phyloP scores from a whole-genome alignment of 192 early-diverging fungal species.

The Coemansia interrupta region DNA sequence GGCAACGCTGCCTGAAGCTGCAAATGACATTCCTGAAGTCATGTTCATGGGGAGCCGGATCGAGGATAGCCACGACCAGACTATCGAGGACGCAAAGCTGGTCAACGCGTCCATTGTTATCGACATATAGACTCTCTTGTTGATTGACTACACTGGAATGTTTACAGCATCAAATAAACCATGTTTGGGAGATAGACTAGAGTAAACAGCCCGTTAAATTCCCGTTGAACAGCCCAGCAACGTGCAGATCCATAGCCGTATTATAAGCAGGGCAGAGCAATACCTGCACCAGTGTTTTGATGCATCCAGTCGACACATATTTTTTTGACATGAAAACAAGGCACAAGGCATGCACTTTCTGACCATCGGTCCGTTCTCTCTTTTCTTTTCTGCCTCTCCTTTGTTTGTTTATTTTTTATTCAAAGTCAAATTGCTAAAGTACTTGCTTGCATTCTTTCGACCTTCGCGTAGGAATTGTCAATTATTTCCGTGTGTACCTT shows the following conservation, averaged over 20 bases:
- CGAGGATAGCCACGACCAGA: conserved; percentile 60
- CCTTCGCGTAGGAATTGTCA: background rate
- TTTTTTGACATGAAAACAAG: background rate
- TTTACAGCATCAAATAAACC: background rate
- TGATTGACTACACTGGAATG: background rate
- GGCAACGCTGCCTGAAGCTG: conserved; percentile 61
- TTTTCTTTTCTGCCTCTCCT: background rate
- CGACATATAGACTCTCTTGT: conserved; percentile 18
- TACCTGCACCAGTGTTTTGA: too few relatives aligned
- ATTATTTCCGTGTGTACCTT: background rate
- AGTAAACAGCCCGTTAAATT: too few relatives aligned
- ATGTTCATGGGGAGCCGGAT: conserved; percentile 67
- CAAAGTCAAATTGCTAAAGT: conserved; percentile 7
- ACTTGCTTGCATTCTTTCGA: background rate
- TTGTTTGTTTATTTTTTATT: conserved; percentile 5
- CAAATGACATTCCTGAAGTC: conserved; percentile 59
- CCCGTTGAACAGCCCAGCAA: too few relatives aligned
- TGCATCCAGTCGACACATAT: too few relatives aligned
- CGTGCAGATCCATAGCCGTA: too few relatives aligned
- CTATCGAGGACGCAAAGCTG: conserved; percentile 70
- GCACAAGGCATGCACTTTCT: background rate
- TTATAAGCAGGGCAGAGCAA: too few relatives aligned
- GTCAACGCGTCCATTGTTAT: conserved; percentile 57
- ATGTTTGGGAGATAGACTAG: too few relatives aligned
- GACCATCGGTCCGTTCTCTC: background rate